phyloP scores from a whole-genome alignment of 1,284 basidiomycete species.

The Erythrobasidium hasegawianum region DNA sequence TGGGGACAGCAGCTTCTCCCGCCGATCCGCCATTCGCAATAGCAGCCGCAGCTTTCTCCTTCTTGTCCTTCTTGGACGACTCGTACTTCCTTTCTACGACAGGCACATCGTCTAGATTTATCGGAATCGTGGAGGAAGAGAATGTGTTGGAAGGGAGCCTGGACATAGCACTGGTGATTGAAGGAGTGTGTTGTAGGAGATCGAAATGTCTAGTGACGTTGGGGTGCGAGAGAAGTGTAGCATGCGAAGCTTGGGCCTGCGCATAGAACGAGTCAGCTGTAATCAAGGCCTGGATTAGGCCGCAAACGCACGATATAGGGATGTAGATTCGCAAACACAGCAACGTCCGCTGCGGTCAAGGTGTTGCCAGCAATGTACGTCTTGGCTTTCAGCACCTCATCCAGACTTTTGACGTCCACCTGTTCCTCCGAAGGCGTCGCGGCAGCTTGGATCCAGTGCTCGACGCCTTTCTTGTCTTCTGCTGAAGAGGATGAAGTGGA shows the following conservation, averaged over 20 bases:
- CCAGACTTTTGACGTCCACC: constrained; percentile 58
- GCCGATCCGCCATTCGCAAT: constrained; percentile 43
- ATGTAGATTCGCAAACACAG: constrained; percentile 76
- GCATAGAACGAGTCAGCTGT: too few species aligned
- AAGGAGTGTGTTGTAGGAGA: constrained; percentile 72
- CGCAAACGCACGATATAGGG: constrained; percentile 66
- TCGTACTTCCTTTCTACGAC: constrained; percentile 49
- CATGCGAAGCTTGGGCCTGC: constrained; percentile 36
- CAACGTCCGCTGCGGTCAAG: constrained; percentile 80
- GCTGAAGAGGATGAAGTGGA: constrained; percentile 2
- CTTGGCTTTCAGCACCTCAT: constrained; percentile 66
- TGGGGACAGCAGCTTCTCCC: constrained; percentile 49
- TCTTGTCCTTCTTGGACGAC: constrained; percentile 39
- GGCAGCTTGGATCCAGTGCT: constrained; percentile 29
- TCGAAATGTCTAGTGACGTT: constrained; percentile 87
- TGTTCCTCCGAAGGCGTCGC: constrained; percentile 6
- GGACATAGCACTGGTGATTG: constrained; percentile 58
- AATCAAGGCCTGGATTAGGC: too few species aligned
- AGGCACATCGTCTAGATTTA: constrained; percentile 73
- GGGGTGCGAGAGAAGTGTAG: constrained; percentile 56
- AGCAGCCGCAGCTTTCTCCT: constrained; percentile 39
- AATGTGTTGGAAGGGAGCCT: constrained; percentile 43
- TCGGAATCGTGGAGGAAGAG: constrained; percentile 54
- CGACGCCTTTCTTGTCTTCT: constrained; percentile 18
- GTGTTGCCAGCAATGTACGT: constrained; percentile 74